Base-by-base conservation (phyloP, 2,329 filamentous ascomycete species). In the Lachnellula occidentalis region DNA sequence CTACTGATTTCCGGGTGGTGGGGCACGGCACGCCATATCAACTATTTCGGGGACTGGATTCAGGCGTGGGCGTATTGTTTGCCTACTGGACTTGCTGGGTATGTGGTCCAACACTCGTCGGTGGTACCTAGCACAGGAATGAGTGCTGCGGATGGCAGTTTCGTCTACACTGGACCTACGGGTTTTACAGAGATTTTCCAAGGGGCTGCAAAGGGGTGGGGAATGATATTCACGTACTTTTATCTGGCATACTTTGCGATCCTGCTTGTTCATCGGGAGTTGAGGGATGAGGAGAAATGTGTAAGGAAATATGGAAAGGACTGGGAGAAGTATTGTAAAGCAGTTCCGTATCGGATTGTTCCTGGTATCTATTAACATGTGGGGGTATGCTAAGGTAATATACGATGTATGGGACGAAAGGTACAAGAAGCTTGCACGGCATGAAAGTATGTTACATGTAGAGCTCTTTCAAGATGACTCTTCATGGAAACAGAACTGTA, bases 11-110 rank as follows among this genome's bases (percentile, higher is more conserved):
- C 88, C 0, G 92, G 92, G 53, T 97, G 92, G 92, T 96, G 92
- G 92, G 92, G 92, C 43, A 77, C 83, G 21, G 88, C 92, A 0
- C 83, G 92, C 42, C 92, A 97, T 73, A 92, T 96, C 78, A 97
- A 96, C 76, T 96, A 97, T 73, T 74, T 95, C 1, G 92, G 92
- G 50, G 92, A 97, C 74, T 96, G 92, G 92, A 78, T 94, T 61
- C 92, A 95, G 82, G 83, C 87, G 8, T 96, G 90, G 90, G 84
- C 90, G 0, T 96, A 94, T 73, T 90, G 85, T 61, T 77, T 96
- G 43, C 92, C 92, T 1, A 96, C 92, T 0, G 88, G 89, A 1
- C 70, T 95, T 56, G 87, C 91, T 0, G 92, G 92, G 12, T 96
- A 92, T 70, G 76, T 85, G 41, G 84, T 95, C 49, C 72, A 78